Base-by-base conservation (phyloP, 2,329 filamentous ascomycete species). In the Microcyclospora tardicrescens region DNA sequence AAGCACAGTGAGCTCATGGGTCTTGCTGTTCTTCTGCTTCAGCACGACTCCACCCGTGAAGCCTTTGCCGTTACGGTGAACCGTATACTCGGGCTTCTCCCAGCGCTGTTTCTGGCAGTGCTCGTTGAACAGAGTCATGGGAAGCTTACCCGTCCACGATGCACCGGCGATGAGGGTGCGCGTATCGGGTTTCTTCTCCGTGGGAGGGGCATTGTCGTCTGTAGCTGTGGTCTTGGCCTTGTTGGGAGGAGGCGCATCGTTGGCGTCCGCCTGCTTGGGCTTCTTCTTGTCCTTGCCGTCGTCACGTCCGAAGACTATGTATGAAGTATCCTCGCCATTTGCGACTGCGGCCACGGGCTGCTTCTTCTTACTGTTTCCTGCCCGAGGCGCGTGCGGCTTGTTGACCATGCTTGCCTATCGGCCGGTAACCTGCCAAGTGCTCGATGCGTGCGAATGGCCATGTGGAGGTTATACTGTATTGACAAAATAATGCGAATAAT, bases 91-190 rank as follows among this genome's bases (percentile, higher is more conserved):
- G 2, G 89, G 89, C 58, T 80, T 89, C 48, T 85, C 83, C 91
- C 91, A 98, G 58, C 84, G 85, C 60, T 93, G 84, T 61, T 89
- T 93, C 64, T 94, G 86, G 54, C 87, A 95, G 63, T 93, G 84
- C 67, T 96, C 91, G 28, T 83, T 84, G 46, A 96, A 74, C 53
- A 96, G 72, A 57, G 93, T 95, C 47, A 95, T 83, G 1, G 91
- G 91, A 27, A 98, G 67, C 60, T 98, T 98, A 31, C 91, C 91
- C 0, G 91, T 98, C 91, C 91, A 98, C 50, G 86, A 95, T 42
- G 85, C 77, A 35, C 91, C 91, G 32, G 86, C 91, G 55, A 98
- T 93, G 48, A 98, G 67, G 51, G 93, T 84, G 61, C 73, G 66
- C 15, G 72, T 73, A 35, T 75, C 69, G 31, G 75, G 73, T 50